Evolutionary conservation across 2,329 filamentous ascomycete species (phyloP).

Genomic region (Trichoderma harzianum): DNA sequence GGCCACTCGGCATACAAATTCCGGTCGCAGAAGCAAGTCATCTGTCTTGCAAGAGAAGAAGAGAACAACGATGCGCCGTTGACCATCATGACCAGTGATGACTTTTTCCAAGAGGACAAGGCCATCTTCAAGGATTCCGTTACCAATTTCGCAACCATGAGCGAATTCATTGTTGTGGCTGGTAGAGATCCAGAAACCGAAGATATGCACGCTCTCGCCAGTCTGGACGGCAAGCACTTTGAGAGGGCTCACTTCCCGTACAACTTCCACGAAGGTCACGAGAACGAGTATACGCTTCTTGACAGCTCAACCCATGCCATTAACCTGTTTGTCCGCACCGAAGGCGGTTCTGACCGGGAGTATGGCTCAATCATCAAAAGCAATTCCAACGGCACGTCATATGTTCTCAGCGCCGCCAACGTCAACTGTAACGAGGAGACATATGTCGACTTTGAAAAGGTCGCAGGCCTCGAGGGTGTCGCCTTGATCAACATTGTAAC

Average conservation of each 20-base stretch:
- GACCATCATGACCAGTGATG: conserved; percentile 71
- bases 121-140: conserved; percentile 54
- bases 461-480: conserved; percentile 87
- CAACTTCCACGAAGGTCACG: conserved; percentile 74
- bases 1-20: conserved; percentile 57
- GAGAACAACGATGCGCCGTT: conserved; percentile 59
- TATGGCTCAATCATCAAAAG: conserved; percentile 94
- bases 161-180: conserved; percentile 91
- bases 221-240: conserved; percentile 78
- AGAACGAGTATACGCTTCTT: conserved; percentile 85
- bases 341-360: conserved; percentile 59
- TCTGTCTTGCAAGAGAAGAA: conserved; percentile 56
- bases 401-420: conserved; percentile 74
- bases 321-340: conserved; percentile 87
- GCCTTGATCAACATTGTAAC: conserved; percentile 80
- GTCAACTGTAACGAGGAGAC: conserved; percentile 77
- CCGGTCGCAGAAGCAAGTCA: conserved; percentile 52
- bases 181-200: conserved; percentile 65
- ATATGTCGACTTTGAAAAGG: conserved; percentile 95
- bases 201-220: conserved; percentile 73
- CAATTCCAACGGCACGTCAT: conserved; percentile 96
- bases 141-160: conserved; percentile 88
- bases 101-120: conserved; percentile 69
- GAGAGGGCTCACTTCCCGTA: conserved; percentile 81
- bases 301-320: conserved; percentile 93